Conservation (phyloP, 768 basidiomycete genomes). For the Boletus rex-veris region DNA sequence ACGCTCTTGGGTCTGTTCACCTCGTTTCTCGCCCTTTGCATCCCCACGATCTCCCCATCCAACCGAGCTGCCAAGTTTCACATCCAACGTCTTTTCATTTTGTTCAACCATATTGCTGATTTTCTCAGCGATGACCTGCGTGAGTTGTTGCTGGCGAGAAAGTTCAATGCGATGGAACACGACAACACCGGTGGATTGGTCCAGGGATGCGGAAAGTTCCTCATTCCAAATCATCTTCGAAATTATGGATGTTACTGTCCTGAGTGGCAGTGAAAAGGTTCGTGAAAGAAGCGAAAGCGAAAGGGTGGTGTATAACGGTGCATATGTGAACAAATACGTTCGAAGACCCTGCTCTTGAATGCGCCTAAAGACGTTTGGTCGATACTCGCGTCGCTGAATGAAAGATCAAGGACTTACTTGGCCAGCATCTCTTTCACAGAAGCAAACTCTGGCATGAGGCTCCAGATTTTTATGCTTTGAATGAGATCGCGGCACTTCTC, state of each 20-base stretch:
- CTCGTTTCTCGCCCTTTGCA: slow-evolving; percentile 70
- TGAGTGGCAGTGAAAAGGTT: slow-evolving; percentile 81
- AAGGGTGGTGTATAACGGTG: slow-evolving; percentile 87
- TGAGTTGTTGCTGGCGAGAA: slow-evolving; percentile 85
- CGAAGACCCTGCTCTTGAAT: slow-evolving; percentile 97
- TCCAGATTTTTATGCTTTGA: slow-evolving; percentile 97
- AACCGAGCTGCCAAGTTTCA: slow-evolving; percentile 68
- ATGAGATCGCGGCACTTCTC: slow-evolving; percentile 91
- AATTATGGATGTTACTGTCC: slow-evolving; percentile 76
- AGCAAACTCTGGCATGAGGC: slow-evolving; percentile 85
- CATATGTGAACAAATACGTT: slow-evolving; percentile 96
- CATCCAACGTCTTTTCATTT: slow-evolving; percentile 86
- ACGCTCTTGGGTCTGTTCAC: slow-evolving; percentile 75
- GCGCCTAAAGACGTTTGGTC: slow-evolving; percentile 51
- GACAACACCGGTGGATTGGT: slow-evolving; percentile 85
- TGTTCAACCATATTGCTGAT: slow-evolving; percentile 82
- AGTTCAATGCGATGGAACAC: slow-evolving; percentile 92
- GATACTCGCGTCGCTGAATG: slow-evolving; percentile 1
- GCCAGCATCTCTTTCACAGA: slow-evolving; percentile 93
- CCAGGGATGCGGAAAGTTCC: slow-evolving; percentile 88
- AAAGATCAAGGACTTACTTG: slow-evolving; percentile 50
- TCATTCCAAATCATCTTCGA: slow-evolving; percentile 99
- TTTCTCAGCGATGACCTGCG: slow-evolving; percentile 85
- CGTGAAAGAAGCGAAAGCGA: slow-evolving; percentile 84
- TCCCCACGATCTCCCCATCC: slow-evolving; percentile 51